phyloP scores from a whole-genome alignment of 805 yeast genomes.

The Peterozyma toletana region DNA sequence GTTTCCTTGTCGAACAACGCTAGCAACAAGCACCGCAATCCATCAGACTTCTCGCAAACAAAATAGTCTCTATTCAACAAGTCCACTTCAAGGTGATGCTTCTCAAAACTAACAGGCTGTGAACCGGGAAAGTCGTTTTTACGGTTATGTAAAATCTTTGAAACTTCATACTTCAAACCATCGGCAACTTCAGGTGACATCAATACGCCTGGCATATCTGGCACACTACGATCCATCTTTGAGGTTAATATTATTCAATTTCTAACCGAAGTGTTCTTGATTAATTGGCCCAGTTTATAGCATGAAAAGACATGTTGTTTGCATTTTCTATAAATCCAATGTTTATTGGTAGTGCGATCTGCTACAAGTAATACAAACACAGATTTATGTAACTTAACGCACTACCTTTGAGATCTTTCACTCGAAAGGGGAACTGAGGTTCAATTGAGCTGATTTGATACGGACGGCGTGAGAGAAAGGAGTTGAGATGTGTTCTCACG shows the following conservation, averaged over 20 bases:
- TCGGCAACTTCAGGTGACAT: conserved; percentile 68
- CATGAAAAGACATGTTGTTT: no score
- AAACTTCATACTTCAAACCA: conserved; percentile 62
- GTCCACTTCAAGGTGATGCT: conserved; percentile 58
- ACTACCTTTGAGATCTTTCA: no score
- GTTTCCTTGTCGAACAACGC: conserved; percentile 53
- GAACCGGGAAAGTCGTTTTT: conserved; percentile 75
- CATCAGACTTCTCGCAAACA: conserved; percentile 96
- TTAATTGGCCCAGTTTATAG: no score
- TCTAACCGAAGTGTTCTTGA: no score
- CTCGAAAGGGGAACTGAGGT: no score
- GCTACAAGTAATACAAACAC: no score
- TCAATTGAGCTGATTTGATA: no score
- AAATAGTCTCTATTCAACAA: conserved; percentile 70
- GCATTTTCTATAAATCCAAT: no score
- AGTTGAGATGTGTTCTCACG: no score
- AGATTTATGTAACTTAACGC: no score
- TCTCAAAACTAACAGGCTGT: conserved; percentile 88
- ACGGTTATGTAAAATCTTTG: conserved; percentile 50
- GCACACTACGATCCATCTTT: conserved; percentile 44
- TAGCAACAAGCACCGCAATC: conserved; percentile 75
- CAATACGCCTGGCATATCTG: conserved; percentile 78
- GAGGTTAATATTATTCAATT: neutral
- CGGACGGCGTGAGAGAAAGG: no score
- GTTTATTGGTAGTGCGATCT: no score